A percentile compares a stretch with the other conserved stretches of the same genome.
Conservation (phyloP, 345 rosid species). For the Camelina hispida region DNA sequence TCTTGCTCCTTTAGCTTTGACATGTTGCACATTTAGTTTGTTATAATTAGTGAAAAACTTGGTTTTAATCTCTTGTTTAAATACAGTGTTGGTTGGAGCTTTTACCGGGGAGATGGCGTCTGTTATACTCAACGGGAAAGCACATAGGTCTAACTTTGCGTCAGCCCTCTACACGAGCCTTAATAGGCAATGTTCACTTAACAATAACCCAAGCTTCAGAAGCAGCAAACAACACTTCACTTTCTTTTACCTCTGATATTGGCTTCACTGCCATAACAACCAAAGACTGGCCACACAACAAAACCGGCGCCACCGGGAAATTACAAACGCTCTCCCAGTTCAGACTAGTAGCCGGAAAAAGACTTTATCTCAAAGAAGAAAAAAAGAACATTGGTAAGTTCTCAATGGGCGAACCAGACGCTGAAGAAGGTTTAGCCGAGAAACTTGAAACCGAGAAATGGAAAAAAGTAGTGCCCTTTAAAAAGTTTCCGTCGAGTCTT, state of each 20-base stretch:
- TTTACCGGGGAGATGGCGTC: constrained; percentile 91
- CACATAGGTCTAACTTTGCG: constrained; percentile 90
- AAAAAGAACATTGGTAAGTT: constrained; percentile 51
- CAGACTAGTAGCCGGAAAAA: constrained; percentile 62
- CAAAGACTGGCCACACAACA: constrained; percentile 78
- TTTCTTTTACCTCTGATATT: constrained; percentile 61
- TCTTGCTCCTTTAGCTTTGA: constrained; percentile 4
- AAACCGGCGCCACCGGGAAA: constrained; percentile 62
- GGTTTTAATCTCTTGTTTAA: constrained; percentile 9
- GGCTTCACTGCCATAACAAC: constrained; percentile 66
- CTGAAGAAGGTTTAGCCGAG: constrained; percentile 54
- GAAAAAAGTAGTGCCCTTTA: constrained; percentile 74
- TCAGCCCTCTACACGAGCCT: constrained; percentile 74
- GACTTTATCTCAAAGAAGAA: constrained; percentile 80
- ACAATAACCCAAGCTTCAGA: constrained; percentile 55
- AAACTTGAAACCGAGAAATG: constrained; percentile 68
- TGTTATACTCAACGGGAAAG: constrained; percentile 81
- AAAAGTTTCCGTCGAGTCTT: constrained; percentile 86
- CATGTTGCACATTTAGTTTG: neutral
- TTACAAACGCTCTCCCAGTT: constrained; percentile 64
- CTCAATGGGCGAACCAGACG: constrained; percentile 52
- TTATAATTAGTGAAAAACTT: neutral
- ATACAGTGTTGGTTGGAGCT: constrained; percentile 86
- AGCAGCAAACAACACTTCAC: constrained; percentile 41
- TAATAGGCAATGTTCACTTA: constrained; percentile 69